Percentiles rank a stretch among this genome's conserved stretches.
Conservation (phyloP, 768 basidiomycete species). For the Leccinum incarnatum region DNA sequence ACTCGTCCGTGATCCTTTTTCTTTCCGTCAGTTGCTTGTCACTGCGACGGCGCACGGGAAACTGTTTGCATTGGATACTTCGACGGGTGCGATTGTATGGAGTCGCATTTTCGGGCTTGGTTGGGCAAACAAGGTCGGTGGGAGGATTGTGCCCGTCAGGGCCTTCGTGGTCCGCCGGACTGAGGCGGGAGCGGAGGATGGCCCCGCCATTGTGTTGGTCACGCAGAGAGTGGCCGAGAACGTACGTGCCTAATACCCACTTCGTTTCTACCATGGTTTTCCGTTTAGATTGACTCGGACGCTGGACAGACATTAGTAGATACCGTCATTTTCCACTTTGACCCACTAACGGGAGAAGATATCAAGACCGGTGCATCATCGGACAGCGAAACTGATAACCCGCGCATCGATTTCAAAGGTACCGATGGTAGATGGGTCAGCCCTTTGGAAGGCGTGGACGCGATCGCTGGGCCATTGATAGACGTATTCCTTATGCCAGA, state of each 20-base stretch:
- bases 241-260: conserved; percentile 37
- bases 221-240: conserved; percentile 61
- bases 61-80: conserved; percentile 78
- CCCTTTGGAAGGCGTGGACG: conserved; percentile 56
- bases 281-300: conserved; percentile 6
- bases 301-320: conserved; percentile 54
- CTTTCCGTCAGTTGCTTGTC: conserved; percentile 82
- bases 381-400: background rate
- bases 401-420: background rate
- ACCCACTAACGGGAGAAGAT: conserved; percentile 79
- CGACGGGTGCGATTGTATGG: conserved; percentile 78
- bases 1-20: conserved; percentile 73
- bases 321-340: conserved; percentile 73
- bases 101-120: conserved; percentile 72
- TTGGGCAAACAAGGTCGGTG: conserved; percentile 59
- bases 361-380: conserved; percentile 27
- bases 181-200: conserved; percentile 24
- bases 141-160: conserved; percentile 54
- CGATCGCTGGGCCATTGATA: conserved; percentile 55
- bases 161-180: conserved; percentile 47
- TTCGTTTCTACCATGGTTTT: background rate
- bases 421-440: conserved; percentile 25
- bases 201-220: conserved; percentile 51
- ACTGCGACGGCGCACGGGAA: conserved; percentile 70
- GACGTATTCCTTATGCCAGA: conserved; percentile 56